These are phyloP conservation scores for Vigna trinervia DNA, from an alignment of 306 rosid genomes.

Conservation along the genomic window DNA sequence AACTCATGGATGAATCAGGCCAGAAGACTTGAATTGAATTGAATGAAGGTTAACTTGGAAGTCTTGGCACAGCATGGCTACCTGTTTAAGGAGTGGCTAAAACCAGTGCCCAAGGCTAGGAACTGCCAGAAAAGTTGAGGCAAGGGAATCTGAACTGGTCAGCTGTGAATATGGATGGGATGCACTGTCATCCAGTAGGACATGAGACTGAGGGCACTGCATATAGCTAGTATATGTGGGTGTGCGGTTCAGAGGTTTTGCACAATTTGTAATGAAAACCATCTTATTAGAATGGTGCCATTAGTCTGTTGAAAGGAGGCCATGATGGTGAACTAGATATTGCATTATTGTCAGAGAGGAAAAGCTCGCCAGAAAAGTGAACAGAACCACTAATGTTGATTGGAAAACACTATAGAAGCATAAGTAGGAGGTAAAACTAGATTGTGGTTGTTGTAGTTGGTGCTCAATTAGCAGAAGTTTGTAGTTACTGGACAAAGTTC, in stretches of 20 bases:
- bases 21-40: background rate
- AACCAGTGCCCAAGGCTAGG: background rate
- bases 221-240: background rate
- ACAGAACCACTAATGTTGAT: constrained; percentile 11
- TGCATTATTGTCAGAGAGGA: background rate
- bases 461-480: constrained; percentile 15
- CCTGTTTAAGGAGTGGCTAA: background rate
- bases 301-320: constrained; percentile 6
- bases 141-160: background rate
- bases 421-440: constrained; percentile 23
- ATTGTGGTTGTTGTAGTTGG: constrained; percentile 26
- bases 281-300: constrained; percentile 10
- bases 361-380: constrained; percentile 7
- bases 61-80: background rate
- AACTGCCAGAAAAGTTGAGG: background rate
- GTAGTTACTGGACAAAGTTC: constrained; percentile 2
- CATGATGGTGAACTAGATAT: constrained; percentile 30
- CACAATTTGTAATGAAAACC: background rate
- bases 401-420: constrained; percentile 5
- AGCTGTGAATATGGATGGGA: constrained; percentile 4
- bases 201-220: background rate
- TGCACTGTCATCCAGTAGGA: background rate
- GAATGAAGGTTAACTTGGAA: background rate
- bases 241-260: constrained; percentile 4
- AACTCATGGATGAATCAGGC: background rate